Conservation (phyloP, 768 basidiomycete species). For the Lentinula sp. region DNA sequence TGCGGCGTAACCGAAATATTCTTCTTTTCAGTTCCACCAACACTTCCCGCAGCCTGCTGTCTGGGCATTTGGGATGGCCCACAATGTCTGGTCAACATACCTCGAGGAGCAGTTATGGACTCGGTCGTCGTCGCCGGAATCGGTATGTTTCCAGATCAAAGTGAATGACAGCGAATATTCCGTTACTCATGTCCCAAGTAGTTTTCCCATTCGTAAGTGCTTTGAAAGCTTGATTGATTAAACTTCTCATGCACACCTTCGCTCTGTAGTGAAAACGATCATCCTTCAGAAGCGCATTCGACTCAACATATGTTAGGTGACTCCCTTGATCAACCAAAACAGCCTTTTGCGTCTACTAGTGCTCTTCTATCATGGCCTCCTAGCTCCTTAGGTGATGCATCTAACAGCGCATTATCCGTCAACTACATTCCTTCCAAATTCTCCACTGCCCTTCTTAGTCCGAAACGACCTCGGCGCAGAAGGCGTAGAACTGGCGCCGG, state of each 20-base stretch:
- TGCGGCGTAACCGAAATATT: not conserved
- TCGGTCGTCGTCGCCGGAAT: constrained; percentile 9
- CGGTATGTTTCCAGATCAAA: constrained; percentile 7
- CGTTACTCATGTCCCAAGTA: not conserved
- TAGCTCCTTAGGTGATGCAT: not conserved
- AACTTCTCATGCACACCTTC: constrained; percentile 21
- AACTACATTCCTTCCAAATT: constrained; percentile 80
- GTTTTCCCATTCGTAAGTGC: not conserved
- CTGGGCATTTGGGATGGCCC: constrained; percentile 28
- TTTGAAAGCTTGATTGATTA: not conserved
- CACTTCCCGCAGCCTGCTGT: constrained; percentile 9
- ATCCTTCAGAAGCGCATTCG: constrained; percentile 37
- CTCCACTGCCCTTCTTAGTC: constrained; percentile 38
- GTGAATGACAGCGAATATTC: constrained; percentile 10
- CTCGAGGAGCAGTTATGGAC: constrained; percentile 18
- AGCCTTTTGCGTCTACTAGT: constrained; percentile 27
- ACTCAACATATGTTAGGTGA: constrained; percentile 40
- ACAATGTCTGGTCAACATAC: constrained; percentile 50
- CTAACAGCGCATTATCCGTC: constrained; percentile 41
- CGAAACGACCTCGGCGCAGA: constrained; percentile 33
- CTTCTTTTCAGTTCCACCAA: not conserved
- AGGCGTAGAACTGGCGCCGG: constrained; percentile 52
- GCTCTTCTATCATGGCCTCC: constrained; percentile 12
- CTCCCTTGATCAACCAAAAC: constrained; percentile 31
- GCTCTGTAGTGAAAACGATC: constrained; percentile 30